phyloP scores from a whole-genome alignment of 805 yeast species.

The Saturnispora sanitii region DNA sequence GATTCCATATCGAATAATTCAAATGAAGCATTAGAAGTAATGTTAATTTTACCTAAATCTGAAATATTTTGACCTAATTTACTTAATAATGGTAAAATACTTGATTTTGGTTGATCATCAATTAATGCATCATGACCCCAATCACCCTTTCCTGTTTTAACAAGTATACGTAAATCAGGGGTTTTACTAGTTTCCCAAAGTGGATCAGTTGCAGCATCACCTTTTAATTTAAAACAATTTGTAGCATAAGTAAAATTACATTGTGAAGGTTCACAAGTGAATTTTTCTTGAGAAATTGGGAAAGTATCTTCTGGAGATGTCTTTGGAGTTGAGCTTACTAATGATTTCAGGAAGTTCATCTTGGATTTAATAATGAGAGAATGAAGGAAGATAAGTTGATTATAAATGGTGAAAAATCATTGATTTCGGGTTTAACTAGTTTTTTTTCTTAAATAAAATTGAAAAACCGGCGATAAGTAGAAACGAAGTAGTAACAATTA shows the following conservation, averaged over 20 bases:
- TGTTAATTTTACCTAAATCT: not conserved
- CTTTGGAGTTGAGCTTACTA: constrained; percentile 6
- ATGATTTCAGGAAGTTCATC: constrained; percentile 19
- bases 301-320: constrained; percentile 27
- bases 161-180: constrained; percentile 60
- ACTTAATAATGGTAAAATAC: constrained; percentile 20
- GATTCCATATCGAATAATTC: constrained; percentile 13
- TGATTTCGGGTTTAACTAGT: too few species aligned
- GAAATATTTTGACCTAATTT: constrained; percentile 11
- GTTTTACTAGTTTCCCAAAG: constrained; percentile 68
- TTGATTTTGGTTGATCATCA: constrained; percentile 21
- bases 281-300: constrained; percentile 38
- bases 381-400: too few species aligned
- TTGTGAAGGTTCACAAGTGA: constrained; percentile 39
- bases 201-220: constrained; percentile 22
- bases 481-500: too few species aligned
- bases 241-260: constrained; percentile 31
- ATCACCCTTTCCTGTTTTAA: constrained; percentile 76
- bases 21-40: constrained; percentile 18
- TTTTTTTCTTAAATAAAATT: too few species aligned
- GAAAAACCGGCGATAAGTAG: too few species aligned
- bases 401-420: too few species aligned
- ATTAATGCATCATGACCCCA: constrained; percentile 71
- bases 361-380: too few species aligned
- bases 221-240: constrained; percentile 31